Evolutionary conservation across 257 asterid genomes (phyloP).

Genomic region (Lycium barbarum): DNA sequence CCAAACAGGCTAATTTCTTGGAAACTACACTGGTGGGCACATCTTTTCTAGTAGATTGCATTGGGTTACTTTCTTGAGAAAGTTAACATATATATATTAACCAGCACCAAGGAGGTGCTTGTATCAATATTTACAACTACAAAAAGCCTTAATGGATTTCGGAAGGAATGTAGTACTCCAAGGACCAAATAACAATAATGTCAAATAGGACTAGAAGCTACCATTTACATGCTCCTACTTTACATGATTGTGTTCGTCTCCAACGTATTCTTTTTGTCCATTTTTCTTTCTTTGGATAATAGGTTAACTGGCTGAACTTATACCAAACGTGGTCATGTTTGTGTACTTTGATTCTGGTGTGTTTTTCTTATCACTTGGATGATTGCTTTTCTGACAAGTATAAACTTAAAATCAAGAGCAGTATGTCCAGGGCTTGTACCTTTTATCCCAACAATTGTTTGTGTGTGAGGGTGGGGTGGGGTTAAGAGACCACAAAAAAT

Average conservation of each 20-base stretch:
- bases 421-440: neutral
- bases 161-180: neutral
- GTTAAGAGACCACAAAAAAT: neutral
- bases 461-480: neutral
- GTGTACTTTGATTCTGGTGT: constrained; percentile 7
- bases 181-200: neutral
- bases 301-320: neutral
- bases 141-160: neutral
- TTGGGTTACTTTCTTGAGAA: neutral
- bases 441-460: neutral
- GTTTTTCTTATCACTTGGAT: neutral
- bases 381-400: neutral
- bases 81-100: neutral
- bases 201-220: neutral
- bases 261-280: neutral
- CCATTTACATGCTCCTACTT: neutral
- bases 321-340: constrained; percentile 2
- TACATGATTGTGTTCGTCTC: neutral
- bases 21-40: neutral
- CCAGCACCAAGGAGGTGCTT: neutral
- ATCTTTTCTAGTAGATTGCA: neutral
- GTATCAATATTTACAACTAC: neutral
- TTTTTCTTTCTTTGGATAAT: neutral
- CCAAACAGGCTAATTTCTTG: neutral
- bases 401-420: neutral